Evolutionary conservation across 2,329 filamentous ascomycete genomes (phyloP).

Genomic region (Aschersonia sp.): DNA sequence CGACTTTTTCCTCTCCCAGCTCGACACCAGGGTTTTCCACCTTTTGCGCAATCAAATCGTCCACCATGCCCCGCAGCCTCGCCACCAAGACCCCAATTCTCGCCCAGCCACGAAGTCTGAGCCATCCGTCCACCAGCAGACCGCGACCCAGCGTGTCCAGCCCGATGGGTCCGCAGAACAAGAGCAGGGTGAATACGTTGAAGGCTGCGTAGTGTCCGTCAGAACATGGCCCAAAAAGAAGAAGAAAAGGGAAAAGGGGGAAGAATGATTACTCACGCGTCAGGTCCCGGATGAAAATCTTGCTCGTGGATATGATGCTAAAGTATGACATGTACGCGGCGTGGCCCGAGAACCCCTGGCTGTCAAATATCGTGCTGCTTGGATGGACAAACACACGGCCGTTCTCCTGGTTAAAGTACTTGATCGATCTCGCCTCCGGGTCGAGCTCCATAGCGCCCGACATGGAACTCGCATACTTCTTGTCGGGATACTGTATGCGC

Average conservation of each 20-base stretch:
- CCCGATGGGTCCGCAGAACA: slow-evolving; percentile 75
- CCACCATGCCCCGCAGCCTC: slow-evolving; percentile 70
- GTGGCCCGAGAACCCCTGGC: slow-evolving; percentile 60
- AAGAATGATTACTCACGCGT: slow-evolving; percentile 49
- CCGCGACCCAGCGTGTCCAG: slow-evolving; percentile 81
- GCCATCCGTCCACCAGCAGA: slow-evolving; percentile 82
- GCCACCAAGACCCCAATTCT: slow-evolving; percentile 83
- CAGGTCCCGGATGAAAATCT: slow-evolving; percentile 81
- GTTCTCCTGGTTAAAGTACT: slow-evolving; percentile 78
- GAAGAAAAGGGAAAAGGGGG: not conserved
- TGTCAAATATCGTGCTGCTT: slow-evolving; percentile 70
- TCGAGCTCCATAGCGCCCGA: slow-evolving; percentile 86
- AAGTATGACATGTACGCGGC: slow-evolving; percentile 81
- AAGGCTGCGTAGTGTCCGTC: slow-evolving; percentile 40
- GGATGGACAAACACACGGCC: slow-evolving; percentile 89
- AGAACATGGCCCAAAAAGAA: not conserved
- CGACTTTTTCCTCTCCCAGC: slow-evolving; percentile 48
- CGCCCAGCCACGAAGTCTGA: slow-evolving; percentile 78
- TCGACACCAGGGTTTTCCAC: slow-evolving; percentile 59
- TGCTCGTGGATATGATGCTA: slow-evolving; percentile 78
- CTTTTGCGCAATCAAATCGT: slow-evolving; percentile 67
- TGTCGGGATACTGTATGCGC: slow-evolving; percentile 84
- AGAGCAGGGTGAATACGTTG: slow-evolving; percentile 73
- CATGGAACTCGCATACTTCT: slow-evolving; percentile 80
- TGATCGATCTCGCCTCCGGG: slow-evolving; percentile 81